phyloP scores from a whole-genome alignment of 768 basidiomycete species.

The Phylloporus rhodoxanthus region DNA sequence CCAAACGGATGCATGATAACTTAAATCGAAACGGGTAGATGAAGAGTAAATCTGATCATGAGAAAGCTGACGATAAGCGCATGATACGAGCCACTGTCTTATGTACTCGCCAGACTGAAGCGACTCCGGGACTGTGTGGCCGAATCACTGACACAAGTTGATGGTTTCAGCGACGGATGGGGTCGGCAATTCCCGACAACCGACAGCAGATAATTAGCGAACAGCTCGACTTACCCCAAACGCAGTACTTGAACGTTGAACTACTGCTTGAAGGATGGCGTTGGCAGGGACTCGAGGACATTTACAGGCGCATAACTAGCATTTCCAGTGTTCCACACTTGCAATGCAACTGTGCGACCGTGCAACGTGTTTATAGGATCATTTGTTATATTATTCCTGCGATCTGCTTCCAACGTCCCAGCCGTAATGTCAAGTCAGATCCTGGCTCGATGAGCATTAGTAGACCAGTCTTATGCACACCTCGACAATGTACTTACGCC shows the following conservation, averaged over 20 bases:
- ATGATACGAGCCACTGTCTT: background rate
- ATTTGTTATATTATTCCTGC: background rate
- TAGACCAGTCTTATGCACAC: background rate
- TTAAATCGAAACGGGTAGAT: constrained; percentile 1
- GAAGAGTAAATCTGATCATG: background rate
- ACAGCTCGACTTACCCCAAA: background rate
- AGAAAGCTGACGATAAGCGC: constrained; percentile 3
- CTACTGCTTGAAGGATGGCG: background rate
- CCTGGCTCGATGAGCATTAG: background rate
- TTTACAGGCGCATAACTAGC: background rate
- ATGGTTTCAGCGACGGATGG: background rate
- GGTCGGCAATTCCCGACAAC: constrained; percentile 16
- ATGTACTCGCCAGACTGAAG: constrained; percentile 11
- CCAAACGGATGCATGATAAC: constrained; percentile 68
- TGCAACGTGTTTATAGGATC: background rate
- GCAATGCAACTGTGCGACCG: background rate
- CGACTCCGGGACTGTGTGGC: background rate
- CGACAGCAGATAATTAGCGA: background rate
- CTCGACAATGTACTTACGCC: background rate
- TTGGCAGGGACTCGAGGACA: background rate
- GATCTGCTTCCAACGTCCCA: background rate
- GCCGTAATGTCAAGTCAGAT: background rate
- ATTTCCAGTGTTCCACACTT: background rate
- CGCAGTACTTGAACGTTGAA: background rate
- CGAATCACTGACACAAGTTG: background rate